Evolutionary conservation across 2,329 filamentous ascomycete genomes (phyloP).

Genomic region (Pseudogymnoascus sp.): DNA sequence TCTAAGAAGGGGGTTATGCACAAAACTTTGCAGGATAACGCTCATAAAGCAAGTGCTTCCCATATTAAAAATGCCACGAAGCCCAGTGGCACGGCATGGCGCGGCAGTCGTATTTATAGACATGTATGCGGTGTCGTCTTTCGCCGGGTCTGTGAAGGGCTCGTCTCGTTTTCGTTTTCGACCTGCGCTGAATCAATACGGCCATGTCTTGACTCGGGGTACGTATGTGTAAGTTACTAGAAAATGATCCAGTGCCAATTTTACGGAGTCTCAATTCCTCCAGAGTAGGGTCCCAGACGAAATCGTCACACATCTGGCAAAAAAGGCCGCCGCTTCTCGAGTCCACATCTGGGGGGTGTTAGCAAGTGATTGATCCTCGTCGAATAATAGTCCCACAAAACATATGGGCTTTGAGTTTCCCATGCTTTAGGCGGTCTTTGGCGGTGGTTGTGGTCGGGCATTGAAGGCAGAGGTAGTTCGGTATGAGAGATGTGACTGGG

Average conservation of each 20-base stretch:
- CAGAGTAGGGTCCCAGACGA: slow-evolving; percentile 74
- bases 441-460: slow-evolving; percentile 63
- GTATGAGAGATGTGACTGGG: slow-evolving; percentile 53
- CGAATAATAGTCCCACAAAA: slow-evolving; percentile 54
- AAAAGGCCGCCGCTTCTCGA: slow-evolving; percentile 68
- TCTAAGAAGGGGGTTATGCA: slow-evolving; percentile 86
- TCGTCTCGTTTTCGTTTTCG: slow-evolving; percentile 74
- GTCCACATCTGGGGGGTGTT: slow-evolving; percentile 57
- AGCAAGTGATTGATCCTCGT: slow-evolving; percentile 9
- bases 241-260: slow-evolving; percentile 58
- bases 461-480: slow-evolving; percentile 66
- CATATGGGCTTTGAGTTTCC: slow-evolving; percentile 60
- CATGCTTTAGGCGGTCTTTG: slow-evolving; percentile 60
- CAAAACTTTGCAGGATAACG: slow-evolving; percentile 84
- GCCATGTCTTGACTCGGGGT: background rate
- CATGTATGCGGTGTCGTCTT: slow-evolving; percentile 71
- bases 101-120: slow-evolving; percentile 69
- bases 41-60: slow-evolving; percentile 99
- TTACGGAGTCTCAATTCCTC: slow-evolving; percentile 68
- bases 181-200: slow-evolving; percentile 30
- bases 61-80: slow-evolving; percentile 92
- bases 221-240: slow-evolving; percentile 39
- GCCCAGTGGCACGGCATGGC: slow-evolving; percentile 77
- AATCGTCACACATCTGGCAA: slow-evolving; percentile 75
- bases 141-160: slow-evolving; percentile 53